Base-by-base conservation (phyloP, 257 asterid species). In the Fraxinus cuspidata region DNA sequence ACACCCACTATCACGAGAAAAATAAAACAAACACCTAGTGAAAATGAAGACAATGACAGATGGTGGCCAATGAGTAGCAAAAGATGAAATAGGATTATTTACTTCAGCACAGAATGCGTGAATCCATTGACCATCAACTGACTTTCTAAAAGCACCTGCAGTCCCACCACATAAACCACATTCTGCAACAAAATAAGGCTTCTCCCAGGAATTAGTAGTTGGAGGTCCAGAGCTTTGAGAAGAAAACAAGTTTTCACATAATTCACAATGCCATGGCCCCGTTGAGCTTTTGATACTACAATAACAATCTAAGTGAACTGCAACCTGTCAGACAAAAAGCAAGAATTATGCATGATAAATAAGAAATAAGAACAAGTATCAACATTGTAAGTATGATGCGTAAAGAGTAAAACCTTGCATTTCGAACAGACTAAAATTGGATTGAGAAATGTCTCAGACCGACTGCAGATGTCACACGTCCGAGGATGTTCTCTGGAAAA, bases 91-190 rank as follows among this genome's bases (percentile, higher is more conserved):
- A 78, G 73, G 47, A 76, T 70, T 47, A 74, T 76, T 91, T 96
- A 96, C 99, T 90, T 96, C 99, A 77, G 98, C 99, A 85, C 99
- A 96, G 12, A 96, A 88, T 76, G 98, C 98, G 76, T 96, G 99
- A 70, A 93, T 87, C 99, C 99, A 96, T 82, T 88, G 97, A 78
- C 96, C 95, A 82, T 91, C 96, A 70, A 73, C 79, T 60, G 98
- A 87, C 88, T 92, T 96, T 86, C 99, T 92, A 84, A 93, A 93
- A 85, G 99, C 99, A 79, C 98, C 98, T 16, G 97, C 91, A 31
- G 99, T 92, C 60, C 98, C 97, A 80, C 99, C 98, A 83, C 99
- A 96, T 77, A 96, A 82, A 78, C 88, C 92, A 87, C 99, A 96
- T 89, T 93, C 99, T 34, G 95, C 94, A 76, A 88, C 87, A 84